These are phyloP conservation scores for Polyplosphaeria fusca DNA, from an alignment of 495 filamentous ascomycete species.

Conservation along the genomic window DNA sequence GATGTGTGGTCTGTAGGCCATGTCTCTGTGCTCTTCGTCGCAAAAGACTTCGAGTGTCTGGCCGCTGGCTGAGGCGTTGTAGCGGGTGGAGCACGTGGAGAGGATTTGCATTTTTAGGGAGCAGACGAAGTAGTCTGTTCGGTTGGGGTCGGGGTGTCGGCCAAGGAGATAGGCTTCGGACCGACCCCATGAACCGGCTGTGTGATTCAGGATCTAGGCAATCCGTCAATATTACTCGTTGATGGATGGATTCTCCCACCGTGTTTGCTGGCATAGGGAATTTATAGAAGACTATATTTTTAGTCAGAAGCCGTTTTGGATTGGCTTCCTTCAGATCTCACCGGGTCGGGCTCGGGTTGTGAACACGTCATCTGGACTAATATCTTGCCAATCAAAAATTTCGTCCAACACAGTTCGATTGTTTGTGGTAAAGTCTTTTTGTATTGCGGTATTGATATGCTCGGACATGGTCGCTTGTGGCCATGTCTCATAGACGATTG, in stretches of 20 bases:
- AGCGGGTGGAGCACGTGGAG: not conserved
- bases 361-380: not conserved
- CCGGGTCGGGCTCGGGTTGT: too few relatives aligned
- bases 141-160: not conserved
- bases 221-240: not conserved
- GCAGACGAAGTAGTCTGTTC: not conserved
- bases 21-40: not conserved
- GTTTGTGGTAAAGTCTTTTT: not conserved
- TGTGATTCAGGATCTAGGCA: not conserved
- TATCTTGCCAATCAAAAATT: not conserved
- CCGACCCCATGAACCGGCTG: not conserved
- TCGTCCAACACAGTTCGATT: not conserved
- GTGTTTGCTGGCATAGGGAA: not conserved
- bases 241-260: not conserved
- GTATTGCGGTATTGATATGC: not conserved
- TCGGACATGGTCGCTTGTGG: not conserved
- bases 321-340: not conserved
- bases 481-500: conserved; percentile 1
- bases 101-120: not conserved
- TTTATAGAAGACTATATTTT: not conserved
- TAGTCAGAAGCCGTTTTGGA: not conserved
- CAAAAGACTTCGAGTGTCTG: conserved; percentile 1
- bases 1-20: not conserved
- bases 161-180: not conserved
- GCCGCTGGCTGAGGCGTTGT: not conserved